These are phyloP conservation scores for Calonectria montana DNA, from an alignment of 2,329 filamentous ascomycete species.

Conservation along the genomic window DNA sequence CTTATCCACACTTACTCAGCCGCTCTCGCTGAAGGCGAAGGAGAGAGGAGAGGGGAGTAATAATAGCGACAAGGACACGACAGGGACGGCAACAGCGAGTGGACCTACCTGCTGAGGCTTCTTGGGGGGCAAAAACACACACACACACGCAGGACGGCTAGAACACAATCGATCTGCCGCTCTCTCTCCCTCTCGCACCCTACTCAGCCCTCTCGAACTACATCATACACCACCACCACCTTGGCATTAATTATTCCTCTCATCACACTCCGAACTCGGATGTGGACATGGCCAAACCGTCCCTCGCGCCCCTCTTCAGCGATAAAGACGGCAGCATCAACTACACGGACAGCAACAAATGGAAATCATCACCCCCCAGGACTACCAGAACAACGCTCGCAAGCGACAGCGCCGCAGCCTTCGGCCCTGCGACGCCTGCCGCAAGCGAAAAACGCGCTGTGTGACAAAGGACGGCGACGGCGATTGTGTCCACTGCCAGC, in stretches of 20 bases:
- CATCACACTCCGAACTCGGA: background rate
- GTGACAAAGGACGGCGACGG: conserved; percentile 45
- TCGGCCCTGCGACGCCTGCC: conserved; percentile 48
- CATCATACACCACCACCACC: conserved; percentile 2
- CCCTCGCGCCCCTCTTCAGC: conserved; percentile 19
- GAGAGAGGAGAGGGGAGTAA: background rate
- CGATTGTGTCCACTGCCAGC: conserved; percentile 44
- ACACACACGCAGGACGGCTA: background rate
- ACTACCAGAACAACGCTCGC: conserved; percentile 44
- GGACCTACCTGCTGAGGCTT: conserved; percentile 3
- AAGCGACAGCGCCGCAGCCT: conserved; percentile 45
- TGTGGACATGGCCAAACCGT: conserved; percentile 26
- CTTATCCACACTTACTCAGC: conserved; percentile 3
- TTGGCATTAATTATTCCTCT: background rate
- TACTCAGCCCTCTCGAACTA: background rate
- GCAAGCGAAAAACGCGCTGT: conserved; percentile 48
- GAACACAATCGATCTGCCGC: background rate
- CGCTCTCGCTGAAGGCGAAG: background rate
- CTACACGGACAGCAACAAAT: conserved; percentile 34
- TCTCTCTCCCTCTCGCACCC: background rate
- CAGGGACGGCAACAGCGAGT: background rate
- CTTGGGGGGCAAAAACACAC: background rate
- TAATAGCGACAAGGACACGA: background rate
- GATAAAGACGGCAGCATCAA: conserved; percentile 16
- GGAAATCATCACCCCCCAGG: conserved; percentile 47